Evolutionary conservation across 306 rosid genomes (phyloP).

Genomic region (Spatholobus suberectus): DNA sequence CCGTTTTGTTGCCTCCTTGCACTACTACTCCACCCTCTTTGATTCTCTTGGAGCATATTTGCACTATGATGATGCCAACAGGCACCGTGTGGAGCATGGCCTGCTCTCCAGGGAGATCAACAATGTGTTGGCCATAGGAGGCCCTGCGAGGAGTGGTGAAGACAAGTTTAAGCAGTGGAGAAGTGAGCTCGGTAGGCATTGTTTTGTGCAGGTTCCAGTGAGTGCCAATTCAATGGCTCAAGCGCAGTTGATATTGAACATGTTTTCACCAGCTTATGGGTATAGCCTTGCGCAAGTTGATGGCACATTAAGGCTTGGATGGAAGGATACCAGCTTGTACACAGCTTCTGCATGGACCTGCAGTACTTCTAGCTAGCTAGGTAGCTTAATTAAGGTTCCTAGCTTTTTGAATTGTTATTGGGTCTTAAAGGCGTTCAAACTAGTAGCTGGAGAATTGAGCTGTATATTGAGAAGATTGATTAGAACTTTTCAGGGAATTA

Average conservation of each 20-base stretch:
- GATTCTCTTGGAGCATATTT: conserved; percentile 76
- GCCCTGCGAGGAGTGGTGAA: conserved; percentile 81
- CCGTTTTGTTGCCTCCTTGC: conserved; percentile 84
- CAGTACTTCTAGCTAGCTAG: conserved; percentile 40
- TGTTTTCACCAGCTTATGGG: conserved; percentile 66
- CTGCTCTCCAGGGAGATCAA: conserved; percentile 67
- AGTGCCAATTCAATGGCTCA: conserved; percentile 85
- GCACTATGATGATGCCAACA: conserved; percentile 55
- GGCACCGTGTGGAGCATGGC: conserved; percentile 70
- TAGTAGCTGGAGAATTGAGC: conserved; percentile 15
- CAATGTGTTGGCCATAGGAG: conserved; percentile 86
- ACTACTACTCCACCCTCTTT: conserved; percentile 84
- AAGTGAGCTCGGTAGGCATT: conserved; percentile 59
- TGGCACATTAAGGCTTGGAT: conserved; percentile 78
- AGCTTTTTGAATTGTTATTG: background rate
- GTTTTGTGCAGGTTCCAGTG: conserved; percentile 70
- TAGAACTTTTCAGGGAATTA: background rate
- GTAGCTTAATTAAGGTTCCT: conserved; percentile 9
- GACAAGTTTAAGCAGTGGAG: conserved; percentile 82
- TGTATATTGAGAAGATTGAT: conserved; percentile 31
- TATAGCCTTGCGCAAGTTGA: conserved; percentile 79
- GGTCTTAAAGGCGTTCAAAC: background rate
- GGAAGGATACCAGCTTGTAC: conserved; percentile 87
- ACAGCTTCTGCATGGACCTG: conserved; percentile 94
- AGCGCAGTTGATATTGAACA: conserved; percentile 82